Evolutionary conservation across 2,329 filamentous ascomycete species (phyloP).

Genomic region (Arthrobotrys conoides): DNA sequence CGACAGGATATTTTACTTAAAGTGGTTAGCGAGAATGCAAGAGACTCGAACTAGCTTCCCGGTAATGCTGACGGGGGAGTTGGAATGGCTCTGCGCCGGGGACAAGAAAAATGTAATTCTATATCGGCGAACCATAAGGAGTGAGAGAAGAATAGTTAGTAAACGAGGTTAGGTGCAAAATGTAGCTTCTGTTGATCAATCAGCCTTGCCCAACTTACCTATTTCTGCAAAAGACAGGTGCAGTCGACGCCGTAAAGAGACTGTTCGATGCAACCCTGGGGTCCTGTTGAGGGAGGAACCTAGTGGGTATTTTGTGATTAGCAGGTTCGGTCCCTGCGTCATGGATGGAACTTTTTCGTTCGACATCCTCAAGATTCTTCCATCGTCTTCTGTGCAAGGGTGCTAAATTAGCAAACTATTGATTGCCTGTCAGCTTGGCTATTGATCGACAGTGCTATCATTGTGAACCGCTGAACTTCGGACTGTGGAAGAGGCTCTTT

Average conservation of each 20-base stretch:
- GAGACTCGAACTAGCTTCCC: conserved; percentile 50
- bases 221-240: conserved; percentile 29
- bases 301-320: conserved; percentile 35
- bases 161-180: conserved; percentile 10
- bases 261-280: neutral
- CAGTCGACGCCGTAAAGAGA: conserved; percentile 10
- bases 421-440: conserved; percentile 35
- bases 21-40: conserved; percentile 46
- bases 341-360: conserved; percentile 49
- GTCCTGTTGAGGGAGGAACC: conserved; percentile 24
- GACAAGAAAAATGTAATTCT: conserved; percentile 11
- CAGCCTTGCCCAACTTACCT: conserved; percentile 39
- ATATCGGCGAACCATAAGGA: conserved; percentile 22
- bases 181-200: conserved; percentile 33
- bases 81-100: conserved; percentile 29
- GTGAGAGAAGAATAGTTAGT: neutral
- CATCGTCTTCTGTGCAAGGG: conserved; percentile 52
- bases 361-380: conserved; percentile 37
- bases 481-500: conserved; percentile 5
- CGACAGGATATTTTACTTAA: conserved; percentile 36
- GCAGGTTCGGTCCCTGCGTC: conserved; percentile 58
- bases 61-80: conserved; percentile 50
- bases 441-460: conserved; percentile 40
- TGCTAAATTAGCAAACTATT: conserved; percentile 50
- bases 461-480: neutral